Evolutionary conservation across 2,329 filamentous ascomycete genomes (phyloP).

Genomic region (Aspergillus carbonarius): DNA sequence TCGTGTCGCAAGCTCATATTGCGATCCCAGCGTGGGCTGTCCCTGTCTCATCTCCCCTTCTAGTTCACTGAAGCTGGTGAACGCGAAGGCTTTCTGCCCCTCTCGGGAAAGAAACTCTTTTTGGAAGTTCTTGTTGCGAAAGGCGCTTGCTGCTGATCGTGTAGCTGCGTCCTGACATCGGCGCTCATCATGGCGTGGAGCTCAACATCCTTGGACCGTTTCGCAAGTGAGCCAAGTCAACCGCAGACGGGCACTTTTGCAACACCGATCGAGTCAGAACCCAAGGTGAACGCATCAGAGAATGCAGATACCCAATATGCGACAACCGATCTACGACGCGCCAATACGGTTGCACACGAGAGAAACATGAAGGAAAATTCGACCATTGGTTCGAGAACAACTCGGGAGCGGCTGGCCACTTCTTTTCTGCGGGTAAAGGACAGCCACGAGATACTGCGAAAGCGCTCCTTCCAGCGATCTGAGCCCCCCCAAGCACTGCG

Average conservation of each 20-base stretch:
- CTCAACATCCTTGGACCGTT: slow-evolving; percentile 1
- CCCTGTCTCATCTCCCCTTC: slow-evolving; percentile 18
- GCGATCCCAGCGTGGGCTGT: slow-evolving; percentile 27
- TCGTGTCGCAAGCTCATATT: slow-evolving; percentile 29
- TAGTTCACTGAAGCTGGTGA: slow-evolving; percentile 10
- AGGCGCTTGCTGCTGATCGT: neutral
- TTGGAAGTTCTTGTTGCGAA: neutral
- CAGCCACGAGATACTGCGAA: slow-evolving; percentile 51
- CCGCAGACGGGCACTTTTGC: slow-evolving; percentile 9
- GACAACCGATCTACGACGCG: slow-evolving; percentile 34
- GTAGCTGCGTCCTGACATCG: neutral
- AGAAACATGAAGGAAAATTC: slow-evolving; percentile 29
- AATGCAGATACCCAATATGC: slow-evolving; percentile 20
- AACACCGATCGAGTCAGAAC: slow-evolving; percentile 10
- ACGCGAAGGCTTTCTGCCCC: neutral
- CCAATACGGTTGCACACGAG: slow-evolving; percentile 40
- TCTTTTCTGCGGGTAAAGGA: slow-evolving; percentile 48
- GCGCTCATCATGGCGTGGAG: slow-evolving; percentile 12
- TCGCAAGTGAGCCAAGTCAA: slow-evolving; percentile 14
- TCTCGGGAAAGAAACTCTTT: neutral
- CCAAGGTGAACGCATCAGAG: slow-evolving; percentile 16
- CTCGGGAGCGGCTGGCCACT: slow-evolving; percentile 33
- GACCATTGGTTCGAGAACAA: slow-evolving; percentile 32
- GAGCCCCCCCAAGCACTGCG: slow-evolving; percentile 52
- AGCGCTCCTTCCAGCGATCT: slow-evolving; percentile 39